Evolutionary conservation across 352 stramenopile species (phyloP), one percentile per base, ranked within the genome.

Genomic region (Phytophthora vignae): DNA sequence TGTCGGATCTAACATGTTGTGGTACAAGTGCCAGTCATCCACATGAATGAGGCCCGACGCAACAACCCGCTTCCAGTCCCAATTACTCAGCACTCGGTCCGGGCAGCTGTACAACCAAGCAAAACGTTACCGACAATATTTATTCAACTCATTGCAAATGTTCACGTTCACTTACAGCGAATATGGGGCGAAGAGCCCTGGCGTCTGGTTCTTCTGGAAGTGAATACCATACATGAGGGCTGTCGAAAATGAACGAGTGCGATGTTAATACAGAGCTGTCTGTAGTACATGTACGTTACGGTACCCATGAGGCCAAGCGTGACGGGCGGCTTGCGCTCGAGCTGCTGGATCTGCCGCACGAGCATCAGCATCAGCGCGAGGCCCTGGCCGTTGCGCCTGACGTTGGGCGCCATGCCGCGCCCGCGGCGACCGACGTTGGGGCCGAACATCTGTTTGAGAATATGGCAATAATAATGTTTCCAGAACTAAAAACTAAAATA

Each of bases 1-100:
- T 40, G 9, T 25, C 22, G 2, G 14, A 56, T 38, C 60, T 8
- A 73, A 93, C 93, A 98, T 97, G 79, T 97, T 98, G 72, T 97
- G 87, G 76, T 97, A 98, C 21, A 98, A 76, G 63, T 98, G 91
- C 69, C 90, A 85, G 55, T 98, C 92, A 52, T 97, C 88, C 7
- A 81, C 85, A 70, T 98, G 93, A 2, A 98, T 69, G 44, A 98
- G 85, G 48, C 77, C 88, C 1, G 92, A 97, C 7, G 68, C 67
- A 19, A 97, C 58, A 8, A 98, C 64, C 19, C 91, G 78, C 33
- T 68, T 80, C 27, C 79, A 61, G 33, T 92, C 77, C n/a, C 48
- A 67, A 19, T 80, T 55, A 9, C 65, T 61, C 14, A 93, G 48
- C 2, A 93, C 74, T 71, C 75, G 71, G 55, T 94, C 82, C 1